Evolutionary conservation across 768 basidiomycete genomes (phyloP).

Genomic region (Amanita rimosa): DNA sequence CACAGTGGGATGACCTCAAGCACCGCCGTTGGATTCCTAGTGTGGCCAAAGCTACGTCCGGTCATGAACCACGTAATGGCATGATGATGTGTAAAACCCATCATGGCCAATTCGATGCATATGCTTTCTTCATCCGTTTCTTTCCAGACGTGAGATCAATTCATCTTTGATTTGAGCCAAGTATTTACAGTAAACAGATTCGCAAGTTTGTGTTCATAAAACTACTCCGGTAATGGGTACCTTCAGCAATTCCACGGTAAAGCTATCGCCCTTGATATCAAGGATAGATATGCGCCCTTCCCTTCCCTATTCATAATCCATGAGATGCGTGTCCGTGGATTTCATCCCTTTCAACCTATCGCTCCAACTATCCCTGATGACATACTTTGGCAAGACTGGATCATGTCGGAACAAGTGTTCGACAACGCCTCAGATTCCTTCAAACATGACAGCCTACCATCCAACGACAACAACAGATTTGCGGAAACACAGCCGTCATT

Average conservation of each 20-base stretch:
- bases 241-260: slow-evolving; percentile 20
- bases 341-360: slow-evolving; percentile 16
- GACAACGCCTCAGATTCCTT: slow-evolving; percentile 10
- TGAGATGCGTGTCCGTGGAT: slow-evolving; percentile 23
- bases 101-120: neutral
- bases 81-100: neutral
- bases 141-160: neutral
- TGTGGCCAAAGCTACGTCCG: neutral
- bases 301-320: slow-evolving; percentile 22
- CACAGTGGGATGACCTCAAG: slow-evolving; percentile 1
- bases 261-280: slow-evolving; percentile 20
- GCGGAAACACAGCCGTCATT: slow-evolving; percentile 2
- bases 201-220: slow-evolving; percentile 18
- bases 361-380: slow-evolving; percentile 10
- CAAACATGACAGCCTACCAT: slow-evolving; percentile 8
- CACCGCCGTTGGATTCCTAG: neutral
- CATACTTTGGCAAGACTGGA: slow-evolving; percentile 18
- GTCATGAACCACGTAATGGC: neutral
- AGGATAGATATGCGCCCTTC: slow-evolving; percentile 18
- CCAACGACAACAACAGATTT: neutral
- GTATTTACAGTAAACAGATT: slow-evolving; percentile 12
- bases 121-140: slow-evolving; percentile 1
- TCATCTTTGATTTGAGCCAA: slow-evolving; percentile 4
- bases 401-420: slow-evolving; percentile 10
- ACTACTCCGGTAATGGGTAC: slow-evolving; percentile 12